Percentiles rank a stretch among this genome's conserved stretches.
Conservation (phyloP, 345 rosid species). For the Crucihimalaya himalaica region DNA sequence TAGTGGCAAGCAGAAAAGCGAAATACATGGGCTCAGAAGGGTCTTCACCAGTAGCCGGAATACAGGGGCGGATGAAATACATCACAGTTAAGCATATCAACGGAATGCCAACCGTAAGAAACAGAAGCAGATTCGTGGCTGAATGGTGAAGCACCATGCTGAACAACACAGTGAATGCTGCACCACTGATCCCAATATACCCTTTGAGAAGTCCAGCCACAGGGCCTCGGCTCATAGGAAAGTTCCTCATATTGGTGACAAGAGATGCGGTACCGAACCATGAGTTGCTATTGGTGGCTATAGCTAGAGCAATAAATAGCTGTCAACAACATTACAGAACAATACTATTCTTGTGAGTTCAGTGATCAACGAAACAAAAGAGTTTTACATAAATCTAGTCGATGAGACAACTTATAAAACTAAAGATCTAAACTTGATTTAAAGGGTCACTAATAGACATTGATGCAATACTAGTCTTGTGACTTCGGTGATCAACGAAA, state of each 20-base stretch:
- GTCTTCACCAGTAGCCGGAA: conserved; percentile 88
- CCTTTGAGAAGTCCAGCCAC: conserved; percentile 81
- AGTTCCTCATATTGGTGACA: conserved; percentile 85
- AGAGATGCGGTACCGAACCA: conserved; percentile 80
- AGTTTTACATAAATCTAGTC: too few relatives aligned
- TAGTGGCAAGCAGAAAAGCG: conserved; percentile 61
- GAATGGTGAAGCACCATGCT: conserved; percentile 59
- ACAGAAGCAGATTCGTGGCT: conserved; percentile 59
- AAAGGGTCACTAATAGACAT: too few relatives aligned
- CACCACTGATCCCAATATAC: conserved; percentile 77
- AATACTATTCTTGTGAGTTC: not conserved
- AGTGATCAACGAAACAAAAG: not conserved
- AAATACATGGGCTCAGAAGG: conserved; percentile 78
- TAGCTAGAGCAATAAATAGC: conserved; percentile 74
- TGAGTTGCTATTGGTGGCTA: conserved; percentile 77
- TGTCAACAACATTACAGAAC: conserved; percentile 36
- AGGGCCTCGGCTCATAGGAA: conserved; percentile 70
- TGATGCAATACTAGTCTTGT: not conserved
- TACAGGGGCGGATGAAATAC: conserved; percentile 78
- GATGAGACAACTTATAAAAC: too few relatives aligned
- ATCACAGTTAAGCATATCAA: conserved; percentile 61
- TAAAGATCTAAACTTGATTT: too few relatives aligned
- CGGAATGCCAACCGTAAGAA: conserved; percentile 80
- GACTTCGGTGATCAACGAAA: conserved; percentile 1
- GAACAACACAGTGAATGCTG: conserved; percentile 75